Evolutionary conservation across 176 grass and related monocot genomes (phyloP), one percentile per base, ranked within the genome.

Genomic region (Triticum urartu): DNA sequence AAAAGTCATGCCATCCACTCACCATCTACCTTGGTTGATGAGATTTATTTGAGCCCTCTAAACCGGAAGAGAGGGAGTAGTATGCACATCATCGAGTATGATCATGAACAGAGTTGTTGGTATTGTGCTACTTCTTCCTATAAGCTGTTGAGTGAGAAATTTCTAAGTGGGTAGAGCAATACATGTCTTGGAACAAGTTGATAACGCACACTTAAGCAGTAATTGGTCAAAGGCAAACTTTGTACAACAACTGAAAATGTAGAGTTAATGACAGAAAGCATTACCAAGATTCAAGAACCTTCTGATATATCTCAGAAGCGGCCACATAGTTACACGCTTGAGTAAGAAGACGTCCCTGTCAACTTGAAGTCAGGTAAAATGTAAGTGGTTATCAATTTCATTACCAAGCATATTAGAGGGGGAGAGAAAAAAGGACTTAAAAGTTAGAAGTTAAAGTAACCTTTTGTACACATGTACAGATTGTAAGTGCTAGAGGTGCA

Each of bases 281-380:
- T 90, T 96, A 99, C 97, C 94, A 89, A 67, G 90, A 94, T 77
- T 91, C 90, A 28, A 99, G 90, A 77, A 96, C 77, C 82, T 91
- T 96, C 82, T 91, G 90, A 61, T 92, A 99, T 86, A 94, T 86
- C 64, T 99, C 90, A 0, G 92, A 90, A 80, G 94, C 97, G 50
- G 90, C 79, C 79, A 75, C 50, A 76, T 93, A 99, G 64, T 88
- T 92, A 80, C 87, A 87, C 85, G 94, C 84, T 86, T 84, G 88
- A 87, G 91, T 83, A 93, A 91, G 97, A 94, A 99, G 92, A 30
- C 89, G 83, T 63, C 97, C 97, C 97, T 99, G 94, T 96, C 90
- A 94, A 93, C 94, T 96, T 94, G 89, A 94, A 86, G 81, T 92
- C 59, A 93, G 82, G 87, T 77, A 92, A 94, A 86, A 86, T 83